Evolutionary conservation across 1,284 basidiomycete genomes (phyloP).

Genomic region (Xanthoconium separans): DNA sequence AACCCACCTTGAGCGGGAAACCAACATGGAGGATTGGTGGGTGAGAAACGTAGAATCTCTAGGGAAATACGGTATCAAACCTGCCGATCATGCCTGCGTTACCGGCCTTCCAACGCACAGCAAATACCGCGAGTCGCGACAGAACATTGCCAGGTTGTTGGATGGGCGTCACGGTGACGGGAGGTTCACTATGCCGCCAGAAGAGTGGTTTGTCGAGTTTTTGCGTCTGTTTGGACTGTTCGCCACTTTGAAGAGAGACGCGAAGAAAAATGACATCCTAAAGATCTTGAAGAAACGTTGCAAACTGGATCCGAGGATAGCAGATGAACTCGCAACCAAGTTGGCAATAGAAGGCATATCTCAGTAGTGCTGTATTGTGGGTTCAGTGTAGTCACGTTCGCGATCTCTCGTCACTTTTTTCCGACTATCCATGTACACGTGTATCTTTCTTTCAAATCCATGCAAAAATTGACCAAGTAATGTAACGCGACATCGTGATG

Average conservation of each 20-base stretch:
- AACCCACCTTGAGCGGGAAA: slow-evolving; percentile 39
- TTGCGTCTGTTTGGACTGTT: slow-evolving; percentile 28
- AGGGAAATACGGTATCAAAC: slow-evolving; percentile 26
- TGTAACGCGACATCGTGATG: too few species aligned
- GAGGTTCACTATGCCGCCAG: slow-evolving; percentile 30
- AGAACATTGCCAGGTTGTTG: slow-evolving; percentile 19
- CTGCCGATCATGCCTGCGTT: slow-evolving; percentile 30
- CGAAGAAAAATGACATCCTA: slow-evolving; percentile 25
- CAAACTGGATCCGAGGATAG: slow-evolving; percentile 18
- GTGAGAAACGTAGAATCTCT: slow-evolving; percentile 22
- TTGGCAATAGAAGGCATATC: slow-evolving; percentile 2
- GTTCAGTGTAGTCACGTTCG: neutral
- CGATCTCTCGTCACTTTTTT: neutral
- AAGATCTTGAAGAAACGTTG: slow-evolving; percentile 32
- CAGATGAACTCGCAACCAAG: slow-evolving; percentile 20
- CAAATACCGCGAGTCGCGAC: slow-evolving; percentile 28
- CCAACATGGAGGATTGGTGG: slow-evolving; percentile 33
- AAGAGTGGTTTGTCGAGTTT: slow-evolving; percentile 26
- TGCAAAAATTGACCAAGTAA: neutral
- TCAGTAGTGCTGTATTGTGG: neutral
- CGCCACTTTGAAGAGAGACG: slow-evolving; percentile 20
- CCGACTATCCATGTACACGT: slow-evolving; percentile 7
- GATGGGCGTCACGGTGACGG: slow-evolving; percentile 9
- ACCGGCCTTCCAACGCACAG: slow-evolving; percentile 28
- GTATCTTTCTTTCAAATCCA: slow-evolving; percentile 1